These are phyloP conservation scores for Candida pseudoglaebosa DNA, from an alignment of 805 yeast genomes.

Conservation along the genomic window DNA sequence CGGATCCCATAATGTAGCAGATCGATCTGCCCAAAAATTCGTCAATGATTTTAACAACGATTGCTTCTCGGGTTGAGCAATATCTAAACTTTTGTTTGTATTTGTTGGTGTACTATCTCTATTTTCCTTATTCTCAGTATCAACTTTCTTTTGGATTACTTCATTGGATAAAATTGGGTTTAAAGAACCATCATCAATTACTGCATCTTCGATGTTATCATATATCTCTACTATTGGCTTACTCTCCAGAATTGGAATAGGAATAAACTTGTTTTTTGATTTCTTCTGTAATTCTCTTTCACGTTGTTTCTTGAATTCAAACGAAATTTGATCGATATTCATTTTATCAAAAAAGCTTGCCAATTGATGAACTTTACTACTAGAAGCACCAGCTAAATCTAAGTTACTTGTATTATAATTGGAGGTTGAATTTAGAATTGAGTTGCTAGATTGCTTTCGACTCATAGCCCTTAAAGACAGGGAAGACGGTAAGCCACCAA, in stretches of 20 bases:
- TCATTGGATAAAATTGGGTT: neutral
- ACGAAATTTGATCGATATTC: constrained; percentile 75
- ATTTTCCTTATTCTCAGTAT: constrained; percentile 6
- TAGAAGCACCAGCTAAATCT: neutral
- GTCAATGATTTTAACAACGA: constrained; percentile 80
- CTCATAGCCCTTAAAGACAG: neutral
- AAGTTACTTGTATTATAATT: neutral
- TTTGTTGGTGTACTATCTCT: neutral
- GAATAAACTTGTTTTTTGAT: constrained; percentile 54
- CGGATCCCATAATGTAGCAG: constrained; percentile 94
- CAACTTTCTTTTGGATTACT: constrained; percentile 3
- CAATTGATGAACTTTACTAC: constrained; percentile 52
- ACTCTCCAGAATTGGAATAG: constrained; percentile 66
- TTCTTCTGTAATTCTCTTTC: constrained; percentile 66
- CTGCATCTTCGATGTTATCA: constrained; percentile 84
- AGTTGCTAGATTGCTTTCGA: neutral
- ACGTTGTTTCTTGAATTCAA: constrained; percentile 84
- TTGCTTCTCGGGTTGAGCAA: constrained; percentile 56
- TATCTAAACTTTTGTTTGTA: constrained; percentile 13
- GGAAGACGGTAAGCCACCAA: neutral
- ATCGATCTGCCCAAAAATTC: constrained; percentile 95
- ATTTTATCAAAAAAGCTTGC: constrained; percentile 68
- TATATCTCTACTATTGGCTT: constrained; percentile 90
- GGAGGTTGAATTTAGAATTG: neutral
- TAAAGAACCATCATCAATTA: constrained; percentile 26